Percentiles rank a stretch among this genome's conserved stretches.
These are phyloP conservation scores for Coemansia sp. DNA, from an alignment of 371 early-diverging fungal species.

Conservation along the genomic window DNA sequence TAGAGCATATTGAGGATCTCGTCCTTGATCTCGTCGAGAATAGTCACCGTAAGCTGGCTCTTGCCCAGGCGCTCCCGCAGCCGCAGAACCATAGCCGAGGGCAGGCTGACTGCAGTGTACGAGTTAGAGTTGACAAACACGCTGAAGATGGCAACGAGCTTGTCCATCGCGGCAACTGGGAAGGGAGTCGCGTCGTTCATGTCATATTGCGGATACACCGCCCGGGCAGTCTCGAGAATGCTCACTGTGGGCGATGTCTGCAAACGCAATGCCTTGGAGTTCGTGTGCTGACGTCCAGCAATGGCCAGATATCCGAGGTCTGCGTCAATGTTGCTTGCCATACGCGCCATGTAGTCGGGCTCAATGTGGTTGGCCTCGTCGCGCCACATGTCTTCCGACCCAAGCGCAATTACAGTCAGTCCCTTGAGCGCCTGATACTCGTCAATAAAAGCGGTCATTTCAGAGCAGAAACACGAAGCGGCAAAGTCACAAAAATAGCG, in stretches of 20 bases:
- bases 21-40: slow-evolving; percentile 49
- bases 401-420: slow-evolving; percentile 29
- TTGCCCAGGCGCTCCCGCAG: slow-evolving; percentile 34
- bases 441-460: slow-evolving; percentile 46
- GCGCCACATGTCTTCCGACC: slow-evolving; percentile 42
- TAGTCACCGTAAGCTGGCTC: slow-evolving; percentile 35
- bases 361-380: slow-evolving; percentile 39
- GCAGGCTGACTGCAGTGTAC: slow-evolving; percentile 41
- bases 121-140: slow-evolving; percentile 49
- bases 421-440: slow-evolving; percentile 50
- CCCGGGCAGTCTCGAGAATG: slow-evolving; percentile 46
- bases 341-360: slow-evolving; percentile 19
- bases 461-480: slow-evolving; percentile 48
- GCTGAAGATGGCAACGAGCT: slow-evolving; percentile 46
- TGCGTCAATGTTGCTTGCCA: slow-evolving; percentile 25
- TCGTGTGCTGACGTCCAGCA: slow-evolving; percentile 19
- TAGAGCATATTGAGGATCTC: slow-evolving; percentile 49
- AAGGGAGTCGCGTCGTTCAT: slow-evolving; percentile 36
- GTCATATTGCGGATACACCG: slow-evolving; percentile 40
- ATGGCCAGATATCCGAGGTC: slow-evolving; percentile 32
- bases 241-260: slow-evolving; percentile 44
- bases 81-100: slow-evolving; percentile 38
- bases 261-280: slow-evolving; percentile 21
- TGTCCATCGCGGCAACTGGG: slow-evolving; percentile 46
- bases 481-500: slow-evolving; percentile 46